phyloP scores from a whole-genome alignment of 805 yeast species.

The Pichia pseudocactophila region DNA sequence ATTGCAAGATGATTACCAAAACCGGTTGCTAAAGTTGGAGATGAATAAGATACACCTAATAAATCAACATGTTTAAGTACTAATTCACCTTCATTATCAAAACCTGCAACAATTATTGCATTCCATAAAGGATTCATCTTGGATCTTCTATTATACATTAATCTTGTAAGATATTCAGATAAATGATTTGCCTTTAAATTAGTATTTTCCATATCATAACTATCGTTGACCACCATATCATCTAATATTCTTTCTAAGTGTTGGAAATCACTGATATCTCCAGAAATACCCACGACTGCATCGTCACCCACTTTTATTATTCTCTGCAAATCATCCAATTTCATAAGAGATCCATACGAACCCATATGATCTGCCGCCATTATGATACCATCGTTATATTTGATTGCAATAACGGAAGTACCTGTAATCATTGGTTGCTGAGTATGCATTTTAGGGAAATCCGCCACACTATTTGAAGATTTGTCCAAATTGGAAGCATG shows the following conservation, averaged over 20 bases:
- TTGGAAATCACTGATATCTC: conserved; percentile 93
- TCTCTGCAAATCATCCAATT: conserved; percentile 81
- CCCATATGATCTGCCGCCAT: conserved; percentile 94
- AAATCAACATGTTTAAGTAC: conserved; percentile 82
- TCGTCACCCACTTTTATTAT: conserved; percentile 73
- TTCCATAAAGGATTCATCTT: conserved; percentile 98
- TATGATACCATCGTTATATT: conserved; percentile 82
- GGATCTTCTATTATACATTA: conserved; percentile 78
- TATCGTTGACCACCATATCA: conserved; percentile 68
- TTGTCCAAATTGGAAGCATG: conserved; percentile 36
- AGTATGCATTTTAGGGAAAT: conserved; percentile 73
- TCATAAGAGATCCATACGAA: conserved; percentile 86
- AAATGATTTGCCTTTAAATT: conserved; percentile 74
- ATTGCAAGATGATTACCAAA: conserved; percentile 93
- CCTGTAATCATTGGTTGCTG: conserved; percentile 96
- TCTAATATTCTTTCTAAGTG: conserved; percentile 66
- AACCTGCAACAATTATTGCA: conserved; percentile 84
- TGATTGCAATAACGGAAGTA: conserved; percentile 87
- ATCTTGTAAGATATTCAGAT: conserved; percentile 77
- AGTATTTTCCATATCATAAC: conserved; percentile 64
- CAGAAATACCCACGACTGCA: conserved; percentile 87
- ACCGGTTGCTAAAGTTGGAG: conserved; percentile 91
- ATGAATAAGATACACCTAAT: conserved; percentile 80
- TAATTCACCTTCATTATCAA: conserved; percentile 59
- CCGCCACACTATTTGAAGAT: conserved; percentile 17